Evolutionary conservation across 2,329 filamentous ascomycete species (phyloP).

Genomic region (Apiospora aurea): DNA sequence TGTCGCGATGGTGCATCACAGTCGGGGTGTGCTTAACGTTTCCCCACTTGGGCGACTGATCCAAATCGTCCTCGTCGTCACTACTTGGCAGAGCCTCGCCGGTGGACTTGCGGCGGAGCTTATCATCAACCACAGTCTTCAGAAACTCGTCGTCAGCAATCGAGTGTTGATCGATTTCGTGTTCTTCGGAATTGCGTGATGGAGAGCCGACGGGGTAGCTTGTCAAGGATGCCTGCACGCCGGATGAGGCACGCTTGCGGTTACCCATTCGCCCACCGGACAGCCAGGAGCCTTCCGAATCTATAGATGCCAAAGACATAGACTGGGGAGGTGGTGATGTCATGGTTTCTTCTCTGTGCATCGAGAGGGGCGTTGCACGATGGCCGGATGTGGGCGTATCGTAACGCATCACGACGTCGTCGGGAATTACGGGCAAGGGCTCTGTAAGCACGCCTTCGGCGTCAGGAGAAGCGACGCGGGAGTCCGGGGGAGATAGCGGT

Average conservation of each 20-base stretch:
- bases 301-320: slow-evolving; percentile 90
- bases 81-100: slow-evolving; percentile 63
- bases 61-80: slow-evolving; percentile 57
- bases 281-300: slow-evolving; percentile 96
- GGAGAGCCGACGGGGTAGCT: slow-evolving; percentile 53
- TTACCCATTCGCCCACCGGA: slow-evolving; percentile 67
- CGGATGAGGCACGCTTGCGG: slow-evolving; percentile 55
- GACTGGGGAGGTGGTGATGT: slow-evolving; percentile 70
- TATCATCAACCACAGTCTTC: slow-evolving; percentile 54
- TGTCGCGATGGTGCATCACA: slow-evolving; percentile 55
- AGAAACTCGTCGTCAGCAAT: slow-evolving; percentile 80
- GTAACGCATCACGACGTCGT: slow-evolving; percentile 47
- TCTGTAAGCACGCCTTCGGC: slow-evolving; percentile 50
- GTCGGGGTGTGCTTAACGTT: slow-evolving; percentile 57
- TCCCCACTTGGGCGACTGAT: slow-evolving; percentile 59
- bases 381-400: slow-evolving; percentile 57
- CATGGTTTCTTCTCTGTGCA: slow-evolving; percentile 49
- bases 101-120: slow-evolving; percentile 50
- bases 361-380: slow-evolving; percentile 54
- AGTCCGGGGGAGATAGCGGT: slow-evolving; percentile 84
- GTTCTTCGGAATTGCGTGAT: slow-evolving; percentile 55
- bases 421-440: slow-evolving; percentile 43
- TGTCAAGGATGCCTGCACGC: slow-evolving; percentile 50
- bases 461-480: slow-evolving; percentile 80
- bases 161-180: slow-evolving; percentile 65